Percentiles rank a stretch among this genome's conserved stretches.
Evolutionary conservation across 2,329 filamentous ascomycete genomes (phyloP).

Genomic region (Beauveria brongniartii): DNA sequence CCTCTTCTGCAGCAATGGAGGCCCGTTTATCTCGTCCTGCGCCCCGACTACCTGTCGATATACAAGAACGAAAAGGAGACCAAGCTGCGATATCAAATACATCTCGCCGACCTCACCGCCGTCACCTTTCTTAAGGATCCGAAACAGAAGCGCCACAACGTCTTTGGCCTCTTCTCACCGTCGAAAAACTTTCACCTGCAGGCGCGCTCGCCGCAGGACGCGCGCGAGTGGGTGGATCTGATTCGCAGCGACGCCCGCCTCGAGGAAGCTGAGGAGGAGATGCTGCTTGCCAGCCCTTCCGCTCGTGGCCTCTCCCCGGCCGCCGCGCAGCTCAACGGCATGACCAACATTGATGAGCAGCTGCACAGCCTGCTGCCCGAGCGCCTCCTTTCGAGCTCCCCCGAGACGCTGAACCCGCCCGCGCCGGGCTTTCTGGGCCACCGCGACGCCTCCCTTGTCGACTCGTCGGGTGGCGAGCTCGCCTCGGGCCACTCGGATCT

Average conservation of each 20-base stretch:
- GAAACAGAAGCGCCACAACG: constrained; percentile 75
- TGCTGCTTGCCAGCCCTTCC: constrained; percentile 62
- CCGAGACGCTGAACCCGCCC: constrained; percentile 41
- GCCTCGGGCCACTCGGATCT: constrained; percentile 75
- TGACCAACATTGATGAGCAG: constrained; percentile 14
- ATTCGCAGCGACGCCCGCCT: constrained; percentile 75
- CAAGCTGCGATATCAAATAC: constrained; percentile 80
- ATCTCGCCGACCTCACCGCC: constrained; percentile 82
- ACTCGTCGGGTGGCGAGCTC: constrained; percentile 58
- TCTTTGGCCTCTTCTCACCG: constrained; percentile 89
- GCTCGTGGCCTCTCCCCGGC: constrained; percentile 38
- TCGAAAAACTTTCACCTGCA: constrained; percentile 89
- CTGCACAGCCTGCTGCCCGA: constrained; percentile 28
- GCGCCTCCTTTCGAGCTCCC: constrained; percentile 48
- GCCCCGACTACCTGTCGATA: constrained; percentile 81
- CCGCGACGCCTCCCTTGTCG: constrained; percentile 52
- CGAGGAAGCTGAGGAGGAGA: constrained; percentile 81
- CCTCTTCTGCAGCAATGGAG: constrained; percentile 68
- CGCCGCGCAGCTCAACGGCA: constrained; percentile 13
- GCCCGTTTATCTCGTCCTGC: constrained; percentile 76
- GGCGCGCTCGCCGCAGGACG: constrained; percentile 63
- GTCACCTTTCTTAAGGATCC: constrained; percentile 83
- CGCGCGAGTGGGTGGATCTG: constrained; percentile 76
- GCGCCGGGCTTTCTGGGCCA: constrained; percentile 25
- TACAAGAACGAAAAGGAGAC: constrained; percentile 90